Evolutionary conservation across 2,329 filamentous ascomycete genomes (phyloP), one percentile per base, ranked within the genome.

Genomic region (Balansia obtecta): DNA sequence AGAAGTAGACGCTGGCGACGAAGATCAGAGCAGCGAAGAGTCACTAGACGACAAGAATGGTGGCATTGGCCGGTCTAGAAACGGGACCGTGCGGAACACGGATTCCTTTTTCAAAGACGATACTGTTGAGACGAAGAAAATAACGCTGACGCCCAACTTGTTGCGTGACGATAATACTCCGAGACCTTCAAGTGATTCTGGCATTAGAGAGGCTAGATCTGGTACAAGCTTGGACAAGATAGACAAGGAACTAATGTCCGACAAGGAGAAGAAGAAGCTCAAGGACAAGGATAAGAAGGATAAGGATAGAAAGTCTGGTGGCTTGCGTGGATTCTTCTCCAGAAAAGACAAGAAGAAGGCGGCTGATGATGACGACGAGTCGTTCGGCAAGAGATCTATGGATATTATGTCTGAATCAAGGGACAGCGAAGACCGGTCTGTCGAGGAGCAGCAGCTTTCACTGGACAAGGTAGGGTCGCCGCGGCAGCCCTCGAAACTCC

Each of bases 71-170:
- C 80, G 84, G 62, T 89, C 88, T 37, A 81, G 85, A 55, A 94
- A 95, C 58, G 89, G 89, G 41, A 91, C 86, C 20, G 78, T 95
- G 43, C 80, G 91, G 55, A 94, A 94, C 63, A 91, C 88, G 4
- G 91, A 97, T 67, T 95, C 91, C 1, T 96, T 97, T 73, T 96
- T 96, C 74, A 95, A 89, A 66, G 93, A 97, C 61, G 91, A 98
- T 61, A 88, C 81, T 33, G 85, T 88, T 38, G 93, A 97, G 67
- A 96, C 93, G 2, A 89, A 94, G 67, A 97, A 97, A 71, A 97
- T 98, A 57, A 95, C 90, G 0, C 77, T 98, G 43, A 98, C 93
- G 3, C 93, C 93, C 1, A 95, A 95, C 58, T 70, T 98, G 49
- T 72, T 97, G 40, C 83, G 91, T 41, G 91, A 97, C 57, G 90